These are phyloP conservation scores for Harrya chromipes DNA, from an alignment of 768 basidiomycete genomes.

Conservation along the genomic window DNA sequence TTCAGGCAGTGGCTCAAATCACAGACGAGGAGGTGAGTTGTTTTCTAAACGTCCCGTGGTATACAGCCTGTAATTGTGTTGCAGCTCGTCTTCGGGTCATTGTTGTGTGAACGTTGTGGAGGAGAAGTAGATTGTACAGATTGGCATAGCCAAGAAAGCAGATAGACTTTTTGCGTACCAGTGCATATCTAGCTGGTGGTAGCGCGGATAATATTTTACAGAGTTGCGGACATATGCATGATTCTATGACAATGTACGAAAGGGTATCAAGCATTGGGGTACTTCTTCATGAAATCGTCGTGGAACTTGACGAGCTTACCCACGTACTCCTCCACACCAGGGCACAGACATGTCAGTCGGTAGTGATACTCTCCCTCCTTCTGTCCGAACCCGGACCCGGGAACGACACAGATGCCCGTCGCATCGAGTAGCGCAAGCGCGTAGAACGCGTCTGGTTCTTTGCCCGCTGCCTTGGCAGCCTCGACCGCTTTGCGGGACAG, in stretches of 20 bases:
- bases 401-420: conserved; percentile 92
- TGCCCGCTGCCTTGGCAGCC: conserved; percentile 67
- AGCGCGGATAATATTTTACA: not conserved
- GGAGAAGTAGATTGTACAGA: too few species aligned
- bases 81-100: too few species aligned
- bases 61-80: too few species aligned
- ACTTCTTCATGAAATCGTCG: conserved; percentile 53
- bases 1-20: too few species aligned
- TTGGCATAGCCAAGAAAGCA: too few species aligned
- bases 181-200: too few species aligned
- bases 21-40: too few species aligned
- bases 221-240: not conserved
- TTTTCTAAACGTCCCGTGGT: too few species aligned
- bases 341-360: conserved; percentile 90
- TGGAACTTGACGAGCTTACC: conserved; percentile 79
- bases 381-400: conserved; percentile 94
- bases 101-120: too few species aligned
- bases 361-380: conserved; percentile 88
- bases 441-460: conserved; percentile 88
- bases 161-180: too few species aligned
- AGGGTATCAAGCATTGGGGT: conserved; percentile 24
- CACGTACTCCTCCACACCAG: conserved; percentile 92
- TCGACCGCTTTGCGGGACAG: conserved; percentile 71
- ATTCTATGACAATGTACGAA: not conserved
- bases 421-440: conserved; percentile 77